Evolutionary conservation across 169 alveolate genomes (phyloP), one percentile per base, ranked within the genome.

Genomic region (Neospora caninum): DNA sequence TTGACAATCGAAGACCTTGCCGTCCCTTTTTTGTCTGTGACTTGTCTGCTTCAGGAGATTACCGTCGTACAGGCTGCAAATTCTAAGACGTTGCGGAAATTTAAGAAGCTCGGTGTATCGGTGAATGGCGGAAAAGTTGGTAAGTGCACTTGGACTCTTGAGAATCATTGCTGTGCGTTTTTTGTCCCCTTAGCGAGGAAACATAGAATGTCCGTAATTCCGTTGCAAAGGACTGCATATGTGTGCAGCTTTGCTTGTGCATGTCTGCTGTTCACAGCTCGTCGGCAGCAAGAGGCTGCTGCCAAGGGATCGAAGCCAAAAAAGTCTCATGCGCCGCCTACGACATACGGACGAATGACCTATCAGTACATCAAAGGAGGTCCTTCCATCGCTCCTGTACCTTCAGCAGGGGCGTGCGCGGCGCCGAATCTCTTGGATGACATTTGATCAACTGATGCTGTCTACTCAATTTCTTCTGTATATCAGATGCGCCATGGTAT

Each of bases 121-220:
- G 69, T 93, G 73, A 93, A 86, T 67, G 95, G 95, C 69, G 95
- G 95, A 38, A 93, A 93, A 88, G 83, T 86, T 9, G 93, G 95
- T 93, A 73, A 83, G 95, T 84, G 1, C 1, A 69, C 29, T 31
- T 84, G 67, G 67, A 84, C 45, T 13, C 42, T n/a, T 36, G 43
- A 34, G 27, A 13, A 1, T 73, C 4, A 13, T 31, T 73, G 39
- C 84, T 6, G 39, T 73, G 49, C 80, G 41, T 69, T 6, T 25
- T n/a, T 69, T 25, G 80, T 20, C 80, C 31, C 80, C 10, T 25
- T 9, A 69, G 29, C 10, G 6, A 25, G 80, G 6, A 29, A 25
- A 69, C 80, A 69, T 69, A n/a, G 36, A 20, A n/a, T 4, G 29
- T 6, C 80, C 29, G 80, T n/a, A n/a, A 2, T 25, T 69, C 80